phyloP scores from a whole-genome alignment of 2,329 filamentous ascomycete genomes.

The Alternaria incomplexa region DNA sequence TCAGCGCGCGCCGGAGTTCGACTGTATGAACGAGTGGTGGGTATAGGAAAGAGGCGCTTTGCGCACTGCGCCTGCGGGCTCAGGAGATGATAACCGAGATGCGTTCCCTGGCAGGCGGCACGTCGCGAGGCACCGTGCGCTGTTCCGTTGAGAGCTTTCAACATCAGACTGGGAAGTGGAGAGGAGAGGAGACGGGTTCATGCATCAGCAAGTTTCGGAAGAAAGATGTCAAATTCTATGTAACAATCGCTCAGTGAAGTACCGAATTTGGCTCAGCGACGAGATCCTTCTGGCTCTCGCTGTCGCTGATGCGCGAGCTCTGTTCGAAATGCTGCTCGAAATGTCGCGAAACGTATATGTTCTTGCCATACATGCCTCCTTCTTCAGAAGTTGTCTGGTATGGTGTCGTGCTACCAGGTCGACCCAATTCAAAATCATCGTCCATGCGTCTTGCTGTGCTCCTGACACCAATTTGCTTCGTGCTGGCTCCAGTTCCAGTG shows the following conservation, averaged over 20 bases:
- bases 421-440: slow-evolving; percentile 20
- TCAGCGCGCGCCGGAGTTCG: not conserved
- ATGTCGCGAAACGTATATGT: slow-evolving; percentile 4
- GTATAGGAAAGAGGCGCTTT: not conserved
- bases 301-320: not conserved
- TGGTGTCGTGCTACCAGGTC: slow-evolving; percentile 3
- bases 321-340: slow-evolving; percentile 7
- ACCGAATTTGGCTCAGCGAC: not conserved
- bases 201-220: not conserved
- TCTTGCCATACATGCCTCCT: slow-evolving; percentile 12
- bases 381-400: slow-evolving; percentile 9
- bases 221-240: not conserved
- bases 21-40: not conserved
- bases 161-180: not conserved
- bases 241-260: not conserved
- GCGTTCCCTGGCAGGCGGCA: not conserved
- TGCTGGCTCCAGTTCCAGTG: slow-evolving; percentile 5
- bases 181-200: not conserved
- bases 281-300: slow-evolving; percentile 8
- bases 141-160: not conserved
- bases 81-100: not conserved
- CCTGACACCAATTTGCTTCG: not conserved
- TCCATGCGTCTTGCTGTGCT: slow-evolving; percentile 7
- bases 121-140: not conserved
- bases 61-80: not conserved